Conservation (phyloP, 2,329 filamentous ascomycete species). For the Botryotinia convoluta region DNA sequence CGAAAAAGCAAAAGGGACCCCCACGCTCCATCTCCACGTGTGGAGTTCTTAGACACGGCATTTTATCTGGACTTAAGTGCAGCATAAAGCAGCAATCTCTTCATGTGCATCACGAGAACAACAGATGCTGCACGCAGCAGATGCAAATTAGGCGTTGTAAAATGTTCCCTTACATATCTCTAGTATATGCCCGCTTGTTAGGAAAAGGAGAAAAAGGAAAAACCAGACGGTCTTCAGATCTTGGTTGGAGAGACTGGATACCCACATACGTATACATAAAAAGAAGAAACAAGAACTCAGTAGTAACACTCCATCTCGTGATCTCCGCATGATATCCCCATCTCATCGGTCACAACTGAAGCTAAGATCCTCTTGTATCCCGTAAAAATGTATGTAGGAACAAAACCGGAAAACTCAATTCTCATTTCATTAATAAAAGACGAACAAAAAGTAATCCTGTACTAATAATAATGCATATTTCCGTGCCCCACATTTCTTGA, state of each 20-base stretch:
- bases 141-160: background rate
- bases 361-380: constrained; percentile 3
- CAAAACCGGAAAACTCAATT: background rate
- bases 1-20: background rate
- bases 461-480: constrained; percentile 6
- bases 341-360: constrained; percentile 9
- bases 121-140: constrained; percentile 20
- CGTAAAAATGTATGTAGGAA: background rate
- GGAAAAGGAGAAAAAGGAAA: background rate
- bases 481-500: constrained; percentile 3
- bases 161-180: constrained; percentile 6
- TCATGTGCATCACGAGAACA: constrained; percentile 20
- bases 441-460: background rate
- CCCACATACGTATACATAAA: background rate
- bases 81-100: constrained; percentile 18
- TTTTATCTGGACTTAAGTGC: background rate
- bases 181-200: too few species aligned
- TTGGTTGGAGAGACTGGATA: background rate
- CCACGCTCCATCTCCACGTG: constrained; percentile 6
- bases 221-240: background rate
- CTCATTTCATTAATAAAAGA: background rate
- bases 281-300: background rate
- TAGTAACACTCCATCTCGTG: constrained; percentile 15
- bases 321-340: constrained; percentile 17
- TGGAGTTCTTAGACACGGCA: background rate